These are phyloP conservation scores for Aureobasidium sp. DNA, from an alignment of 2,329 filamentous ascomycete genomes.

Conservation along the genomic window DNA sequence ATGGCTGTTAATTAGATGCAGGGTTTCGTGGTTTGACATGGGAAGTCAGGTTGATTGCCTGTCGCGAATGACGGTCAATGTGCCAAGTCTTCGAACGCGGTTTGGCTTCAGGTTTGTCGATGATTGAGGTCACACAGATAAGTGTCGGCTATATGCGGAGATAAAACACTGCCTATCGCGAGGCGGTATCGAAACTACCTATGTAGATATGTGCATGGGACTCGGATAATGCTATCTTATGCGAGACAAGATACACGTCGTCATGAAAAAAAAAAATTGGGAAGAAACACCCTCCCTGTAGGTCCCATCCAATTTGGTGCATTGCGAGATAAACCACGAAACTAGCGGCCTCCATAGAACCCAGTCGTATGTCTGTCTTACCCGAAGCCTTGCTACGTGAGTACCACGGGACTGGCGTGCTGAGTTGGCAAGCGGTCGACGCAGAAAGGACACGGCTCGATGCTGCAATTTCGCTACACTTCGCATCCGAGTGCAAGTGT, in stretches of 20 bases:
- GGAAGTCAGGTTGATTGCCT: not conserved
- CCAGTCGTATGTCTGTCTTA: not conserved
- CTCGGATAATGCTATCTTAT: not conserved
- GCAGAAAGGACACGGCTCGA: not conserved
- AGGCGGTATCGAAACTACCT: not conserved
- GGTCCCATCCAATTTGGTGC: not conserved
- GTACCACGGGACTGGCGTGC: not conserved
- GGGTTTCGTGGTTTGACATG: not conserved
- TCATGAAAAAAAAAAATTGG: too few species aligned
- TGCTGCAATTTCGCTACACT: not conserved
- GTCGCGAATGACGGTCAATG: not conserved
- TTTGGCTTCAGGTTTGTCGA: not conserved
- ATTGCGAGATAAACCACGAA: not conserved
- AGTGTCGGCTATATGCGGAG: conserved; percentile 2
- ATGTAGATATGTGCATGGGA: not conserved
- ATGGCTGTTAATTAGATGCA: conserved; percentile 1
- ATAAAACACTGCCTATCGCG: not conserved
- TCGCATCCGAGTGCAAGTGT: not conserved
- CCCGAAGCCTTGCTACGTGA: not conserved
- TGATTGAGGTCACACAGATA: conserved; percentile 1
- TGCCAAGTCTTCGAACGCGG: not conserved
- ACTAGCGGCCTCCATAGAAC: not conserved
- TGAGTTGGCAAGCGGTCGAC: not conserved
- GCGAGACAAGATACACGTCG: not conserved
- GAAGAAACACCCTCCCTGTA: too few species aligned